Conservation (phyloP, 192 early-diverging fungal species). For the Irineochytrium annulatum region DNA sequence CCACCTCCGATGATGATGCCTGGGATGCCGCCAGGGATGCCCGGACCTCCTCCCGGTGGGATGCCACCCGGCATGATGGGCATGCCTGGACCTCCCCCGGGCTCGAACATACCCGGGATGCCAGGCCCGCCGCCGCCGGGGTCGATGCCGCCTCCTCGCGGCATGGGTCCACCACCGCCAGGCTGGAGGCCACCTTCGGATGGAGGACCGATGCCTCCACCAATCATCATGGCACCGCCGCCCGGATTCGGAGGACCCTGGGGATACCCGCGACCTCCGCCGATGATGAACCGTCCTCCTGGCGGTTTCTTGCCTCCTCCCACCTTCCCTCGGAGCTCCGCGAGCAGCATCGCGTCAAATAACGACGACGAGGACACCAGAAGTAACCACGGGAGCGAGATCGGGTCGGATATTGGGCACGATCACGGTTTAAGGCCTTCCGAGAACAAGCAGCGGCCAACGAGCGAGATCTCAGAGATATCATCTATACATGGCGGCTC, state of each 20-base stretch:
- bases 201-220: not conserved
- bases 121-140: not conserved
- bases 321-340: not conserved
- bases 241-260: not conserved
- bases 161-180: slow-evolving; percentile 1
- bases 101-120: slow-evolving; percentile 5
- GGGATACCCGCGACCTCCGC: not conserved
- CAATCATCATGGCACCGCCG: not conserved
- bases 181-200: not conserved
- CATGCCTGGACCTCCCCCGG: too few species aligned
- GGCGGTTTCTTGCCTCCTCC: not conserved
- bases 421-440: not conserved
- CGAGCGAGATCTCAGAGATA: too few species aligned
- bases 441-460: not conserved
- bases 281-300: not conserved
- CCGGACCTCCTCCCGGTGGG: not conserved
- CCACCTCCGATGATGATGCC: not conserved
- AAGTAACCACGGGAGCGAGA: slow-evolving; percentile 3
- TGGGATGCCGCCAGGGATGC: slow-evolving; percentile 4
- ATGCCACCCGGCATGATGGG: too few species aligned
- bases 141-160: not conserved
- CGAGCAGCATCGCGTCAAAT: not conserved
- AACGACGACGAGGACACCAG: not conserved
- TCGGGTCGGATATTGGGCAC: not conserved
- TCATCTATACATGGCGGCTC: too few species aligned